Base-by-base conservation (phyloP, 139 green algal species). In the Diplosphaera chodatii region DNA sequence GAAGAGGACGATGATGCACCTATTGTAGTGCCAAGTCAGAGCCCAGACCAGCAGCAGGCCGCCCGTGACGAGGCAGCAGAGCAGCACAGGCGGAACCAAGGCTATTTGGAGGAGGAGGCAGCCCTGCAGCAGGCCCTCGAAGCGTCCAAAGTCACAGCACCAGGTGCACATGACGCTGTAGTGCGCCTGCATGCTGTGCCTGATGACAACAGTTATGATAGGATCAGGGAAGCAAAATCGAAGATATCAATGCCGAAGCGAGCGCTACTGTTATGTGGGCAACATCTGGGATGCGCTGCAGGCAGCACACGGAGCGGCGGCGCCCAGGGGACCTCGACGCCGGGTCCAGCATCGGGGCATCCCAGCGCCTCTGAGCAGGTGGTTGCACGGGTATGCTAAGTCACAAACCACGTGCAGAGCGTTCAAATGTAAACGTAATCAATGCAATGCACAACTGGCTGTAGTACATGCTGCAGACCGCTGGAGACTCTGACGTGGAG, bases 31-130 rank as follows among this genome's bases (percentile, higher is more conserved):
- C 55, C 28, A 37, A 40, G 6, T 29, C 32, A 55, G n/a, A 73
- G 25, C 37, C 71, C 79, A 16, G 70, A 83, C 8, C 72, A 78
- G 27, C 27, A 59, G 33, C 8, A 40, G 6, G 32, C 21, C 28
- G 71, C 56, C 23, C n/a, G 28, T 21, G 21, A 74, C 31, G 64
- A 41, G 2, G 55, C 59, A 66, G 70, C 70, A 59, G 48, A 10
- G 48, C 10, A 25, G 16, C 18, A 23, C 48, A 25, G 48, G 48
- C 48, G 48, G 13, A 59, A 59, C 25, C 48, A 59, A 18, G 48
- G 48, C 48, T 59, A 18, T 10, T 18, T 59, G 16, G 48, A 59
- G 48, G 48, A 59, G 48, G 48, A 59, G 16, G 48, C 48, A 25
- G 48, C 48, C 25, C 16, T 59, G 48, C 48, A 59, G 48, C 48